Evolutionary conservation across 2,329 filamentous ascomycete genomes (phyloP), one percentile per base, ranked within the genome.

Genomic region (Hymenoscyphus linearis): DNA sequence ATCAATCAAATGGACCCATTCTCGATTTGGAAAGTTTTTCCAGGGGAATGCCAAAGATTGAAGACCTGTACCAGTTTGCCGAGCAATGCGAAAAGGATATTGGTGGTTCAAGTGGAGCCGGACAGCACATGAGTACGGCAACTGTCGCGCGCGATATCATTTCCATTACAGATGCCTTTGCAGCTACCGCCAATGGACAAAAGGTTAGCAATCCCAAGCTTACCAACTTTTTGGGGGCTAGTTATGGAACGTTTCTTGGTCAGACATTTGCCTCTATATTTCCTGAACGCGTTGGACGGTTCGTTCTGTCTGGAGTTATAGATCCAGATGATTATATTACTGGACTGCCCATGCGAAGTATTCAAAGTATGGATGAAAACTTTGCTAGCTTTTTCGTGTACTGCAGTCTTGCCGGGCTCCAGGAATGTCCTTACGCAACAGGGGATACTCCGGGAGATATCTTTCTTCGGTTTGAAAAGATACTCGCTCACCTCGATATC

Each of bases 171-270:
- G 59, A 60, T 27, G 53, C 54, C 13, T 60, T 34, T 35, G 59
- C 59, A 26, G 75, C 14, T 67, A 78, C 9, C 3, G n/a, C 40
- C 2, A 54, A 60, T 7, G 53, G 36, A 4, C 22, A 26, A 27
- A 52, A 44, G 4, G 44, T 60, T 2, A 22, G 54, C 14, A 37
- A 60, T 40, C 12, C 59, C 13, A 34, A 18, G 14, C 25, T 57
- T 3, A 44, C 57, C 5, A 76, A 78, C 65, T 82, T 80, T 65
- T 76, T 78, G 70, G 79, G 80, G 0, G 74, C 80, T 50, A 80
- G 78, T 4, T 82, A 82, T 61, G 77, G 77, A 6, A 76, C 75
- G 1, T 65, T 75, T 7, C 68, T 78, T 10, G 76, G 76, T 0
- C 74, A 74, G 44, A 76, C 73, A 1, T 78, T 79, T 59, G 76